Evolutionary conservation across 164 flowering plant species (phyloP).

Genomic region (Dillenia suffruticosa): DNA sequence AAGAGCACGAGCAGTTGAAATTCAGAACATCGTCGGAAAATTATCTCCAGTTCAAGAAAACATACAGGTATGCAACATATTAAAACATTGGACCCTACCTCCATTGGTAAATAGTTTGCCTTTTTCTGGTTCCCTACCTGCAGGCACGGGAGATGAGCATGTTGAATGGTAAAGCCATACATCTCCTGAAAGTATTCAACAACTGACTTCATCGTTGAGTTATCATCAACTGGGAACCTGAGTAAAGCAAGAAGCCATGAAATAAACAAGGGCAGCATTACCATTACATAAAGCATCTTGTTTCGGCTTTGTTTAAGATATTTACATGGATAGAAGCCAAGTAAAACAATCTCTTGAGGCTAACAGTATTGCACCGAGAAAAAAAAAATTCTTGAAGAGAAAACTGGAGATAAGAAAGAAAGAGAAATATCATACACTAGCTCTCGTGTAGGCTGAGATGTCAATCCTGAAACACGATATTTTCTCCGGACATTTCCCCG

Average conservation of each 20-base stretch:
- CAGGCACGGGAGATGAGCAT: conserved; percentile 64
- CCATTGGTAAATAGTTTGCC: conserved; percentile 76
- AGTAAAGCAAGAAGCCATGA: background rate
- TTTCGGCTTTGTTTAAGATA: too few species aligned
- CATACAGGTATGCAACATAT: background rate
- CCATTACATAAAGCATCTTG: too few species aligned
- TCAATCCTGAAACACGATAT: conserved; percentile 77
- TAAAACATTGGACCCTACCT: conserved; percentile 29
- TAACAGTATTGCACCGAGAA: background rate
- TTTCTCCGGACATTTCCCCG: conserved; percentile 68
- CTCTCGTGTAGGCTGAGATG: conserved; percentile 81
- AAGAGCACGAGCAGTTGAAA: conserved; percentile 11
- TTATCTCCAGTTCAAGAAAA: too few species aligned
- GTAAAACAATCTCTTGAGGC: too few species aligned
- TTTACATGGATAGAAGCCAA: too few species aligned
- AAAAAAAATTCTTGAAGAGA: background rate
- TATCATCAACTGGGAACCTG: conserved; percentile 65
- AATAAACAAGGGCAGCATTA: too few species aligned
- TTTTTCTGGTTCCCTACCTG: conserved; percentile 68
- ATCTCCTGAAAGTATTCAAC: conserved; percentile 66
- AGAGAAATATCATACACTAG: conserved; percentile 44
- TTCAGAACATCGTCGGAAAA: too few species aligned
- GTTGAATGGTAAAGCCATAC: conserved; percentile 65
- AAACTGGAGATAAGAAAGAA: background rate
- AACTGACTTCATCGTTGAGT: conserved; percentile 58